Evolutionary conservation across 306 rosid genomes (phyloP).

Genomic region (Ceratonia siliqua): DNA sequence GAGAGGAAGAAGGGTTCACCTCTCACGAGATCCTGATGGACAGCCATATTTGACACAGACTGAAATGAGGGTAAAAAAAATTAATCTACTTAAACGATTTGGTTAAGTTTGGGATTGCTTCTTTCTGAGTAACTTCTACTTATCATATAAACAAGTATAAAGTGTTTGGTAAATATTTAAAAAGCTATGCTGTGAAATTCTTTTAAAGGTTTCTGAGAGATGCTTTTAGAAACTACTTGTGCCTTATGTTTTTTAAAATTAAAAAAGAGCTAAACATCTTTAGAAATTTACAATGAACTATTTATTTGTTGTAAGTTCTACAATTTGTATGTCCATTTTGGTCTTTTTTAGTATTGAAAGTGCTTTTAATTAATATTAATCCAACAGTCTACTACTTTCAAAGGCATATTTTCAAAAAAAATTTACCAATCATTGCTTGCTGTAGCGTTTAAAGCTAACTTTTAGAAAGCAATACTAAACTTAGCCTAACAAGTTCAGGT

Average conservation of each 20-base stretch:
- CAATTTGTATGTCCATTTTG: conserved; percentile 13
- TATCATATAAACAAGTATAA: background rate
- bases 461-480: background rate
- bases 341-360: background rate
- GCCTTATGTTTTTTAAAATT: background rate
- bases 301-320: background rate
- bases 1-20: conserved; percentile 66
- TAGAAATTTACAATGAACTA: background rate
- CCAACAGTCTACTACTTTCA: background rate
- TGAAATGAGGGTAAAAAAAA: conserved; percentile 76
- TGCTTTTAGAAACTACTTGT: conserved; percentile 2
- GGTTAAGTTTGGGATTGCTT: background rate
- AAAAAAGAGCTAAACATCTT: background rate
- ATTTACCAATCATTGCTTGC: background rate
- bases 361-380: background rate
- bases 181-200: background rate
- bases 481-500: background rate
- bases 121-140: conserved; percentile 10
- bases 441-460: background rate
- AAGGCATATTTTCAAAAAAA: background rate
- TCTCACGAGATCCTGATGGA: conserved; percentile 94
- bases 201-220: background rate
- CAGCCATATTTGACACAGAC: conserved; percentile 84
- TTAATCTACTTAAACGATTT: conserved; percentile 17
- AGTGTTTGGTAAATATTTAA: background rate